A percentile compares a stretch with the other conserved stretches of the same genome.
Evolutionary conservation across 441 rosid species (phyloP).

Genomic region (Gossypium davidsonii): DNA sequence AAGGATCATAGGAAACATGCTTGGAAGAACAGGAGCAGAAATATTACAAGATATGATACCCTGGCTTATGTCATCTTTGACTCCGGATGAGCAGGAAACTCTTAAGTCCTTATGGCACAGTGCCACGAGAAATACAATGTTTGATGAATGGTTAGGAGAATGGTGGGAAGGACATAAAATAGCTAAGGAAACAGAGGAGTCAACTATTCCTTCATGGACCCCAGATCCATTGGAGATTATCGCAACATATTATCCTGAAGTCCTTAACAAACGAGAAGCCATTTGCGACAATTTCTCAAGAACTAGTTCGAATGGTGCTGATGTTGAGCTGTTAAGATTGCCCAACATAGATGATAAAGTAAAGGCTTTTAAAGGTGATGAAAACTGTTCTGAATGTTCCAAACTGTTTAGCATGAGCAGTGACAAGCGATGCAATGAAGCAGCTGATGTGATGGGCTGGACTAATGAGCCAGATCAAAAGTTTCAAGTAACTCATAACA

Average conservation of each 20-base stretch:
- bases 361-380: conserved; percentile 23
- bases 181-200: conserved; percentile 29
- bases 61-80: conserved; percentile 64
- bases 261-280: conserved; percentile 23
- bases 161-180: conserved; percentile 61
- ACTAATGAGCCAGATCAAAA: conserved; percentile 19
- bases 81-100: conserved; percentile 47
- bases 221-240: conserved; percentile 63
- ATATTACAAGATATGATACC: conserved; percentile 72
- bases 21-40: conserved; percentile 72
- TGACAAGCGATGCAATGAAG: conserved; percentile 28
- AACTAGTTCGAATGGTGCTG: conserved; percentile 16
- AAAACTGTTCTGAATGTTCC: conserved; percentile 24
- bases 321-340: conserved; percentile 23
- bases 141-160: conserved; percentile 77
- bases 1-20: conserved; percentile 59
- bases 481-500: conserved; percentile 26
- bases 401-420: conserved; percentile 24
- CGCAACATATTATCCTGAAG: conserved; percentile 46
- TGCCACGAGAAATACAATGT: conserved; percentile 74
- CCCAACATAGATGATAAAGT: conserved; percentile 20
- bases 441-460: conserved; percentile 8
- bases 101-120: conserved; percentile 60
- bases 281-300: conserved; percentile 14
- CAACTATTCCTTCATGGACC: conserved; percentile 23